These are phyloP conservation scores for Coprinopsis strossmayeri DNA, from an alignment of 768 basidiomycete species.

Conservation along the genomic window DNA sequence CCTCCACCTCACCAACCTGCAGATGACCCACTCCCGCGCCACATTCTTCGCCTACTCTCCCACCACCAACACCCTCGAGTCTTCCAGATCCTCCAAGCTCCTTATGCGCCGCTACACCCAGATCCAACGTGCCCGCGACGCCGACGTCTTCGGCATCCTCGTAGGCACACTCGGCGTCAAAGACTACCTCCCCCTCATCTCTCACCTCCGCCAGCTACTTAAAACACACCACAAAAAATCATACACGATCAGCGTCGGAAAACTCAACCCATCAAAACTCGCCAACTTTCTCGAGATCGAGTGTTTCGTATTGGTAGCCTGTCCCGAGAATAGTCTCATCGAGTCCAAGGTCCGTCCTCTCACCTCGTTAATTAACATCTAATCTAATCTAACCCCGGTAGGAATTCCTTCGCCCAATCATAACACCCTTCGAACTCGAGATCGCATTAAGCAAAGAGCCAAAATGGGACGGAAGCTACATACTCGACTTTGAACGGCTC, in stretches of 20 bases:
- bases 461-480: conserved; percentile 71
- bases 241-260: conserved; percentile 94
- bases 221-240: conserved; percentile 71
- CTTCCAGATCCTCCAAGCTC: conserved; percentile 65
- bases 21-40: conserved; percentile 52
- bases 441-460: conserved; percentile 67
- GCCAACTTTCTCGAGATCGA: conserved; percentile 96
- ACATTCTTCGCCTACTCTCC: conserved; percentile 38
- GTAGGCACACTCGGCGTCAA: conserved; percentile 91
- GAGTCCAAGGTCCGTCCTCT: conserved; percentile 47
- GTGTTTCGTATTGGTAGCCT: conserved; percentile 92
- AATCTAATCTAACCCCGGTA: conserved; percentile 22
- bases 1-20: conserved; percentile 70
- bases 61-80: conserved; percentile 46
- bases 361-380: neutral
- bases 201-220: conserved; percentile 70
- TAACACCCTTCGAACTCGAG: conserved; percentile 90
- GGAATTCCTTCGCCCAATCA: conserved; percentile 88
- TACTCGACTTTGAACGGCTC: conserved; percentile 71
- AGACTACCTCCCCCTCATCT: conserved; percentile 81
- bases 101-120: conserved; percentile 87
- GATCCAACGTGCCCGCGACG: conserved; percentile 83
- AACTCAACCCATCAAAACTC: conserved; percentile 90
- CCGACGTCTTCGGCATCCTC: conserved; percentile 92
- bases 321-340: conserved; percentile 84